Base-by-base conservation (phyloP, 441 rosid genomes). In the Mallotus japonicus region DNA sequence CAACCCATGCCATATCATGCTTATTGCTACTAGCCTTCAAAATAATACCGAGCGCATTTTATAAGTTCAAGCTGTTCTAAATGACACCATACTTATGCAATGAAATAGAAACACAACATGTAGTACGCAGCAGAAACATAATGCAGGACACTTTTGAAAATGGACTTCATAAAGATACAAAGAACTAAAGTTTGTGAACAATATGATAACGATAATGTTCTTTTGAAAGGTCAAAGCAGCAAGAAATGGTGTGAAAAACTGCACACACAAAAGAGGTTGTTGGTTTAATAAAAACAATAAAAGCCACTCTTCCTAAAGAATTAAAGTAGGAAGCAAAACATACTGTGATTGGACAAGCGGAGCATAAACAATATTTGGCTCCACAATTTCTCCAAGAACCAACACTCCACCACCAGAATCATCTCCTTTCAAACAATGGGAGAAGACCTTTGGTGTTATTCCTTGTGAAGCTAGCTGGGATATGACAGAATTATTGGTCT, bases 391-490 rank as follows among this genome's bases (percentile, higher is more conserved):
- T 69, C 98, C 98, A 69, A 95, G 88, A 79, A 95, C 97, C 79
- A 95, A 80, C 74, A 90, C 77, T 56, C 99, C 99, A 72, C 99
- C 98, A 0, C 99, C 96, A 19, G 70, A 73, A 54, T 80, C 87
- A 58, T 81, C 89, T 59, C 99, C 99, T 42, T 80, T 95, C 83
- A 95, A 85, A 73, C 98, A 95, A 73, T 95, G 99, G n/a, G 98
- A 91, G 90, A 95, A 95, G 20, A 80, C 90, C 78, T 81, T 87
- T 2, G 99, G 98, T 44, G 97, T 80, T 65, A 89, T 50, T 42
- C 93, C 91, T 49, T 88, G 91, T 22, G 95, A 87, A 76, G 99
- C 87, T 59, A 95, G 87, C 73, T 95, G 99, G 14, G 97, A 95
- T 73, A 95, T 72, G 44, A 92, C 88, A 40, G 99, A 81, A 83